A percentile compares a stretch with the other conserved stretches of the same genome.
These are phyloP conservation scores for Beauveria scarabaeidicola DNA, from an alignment of 2,329 filamentous ascomycete species.

Conservation along the genomic window DNA sequence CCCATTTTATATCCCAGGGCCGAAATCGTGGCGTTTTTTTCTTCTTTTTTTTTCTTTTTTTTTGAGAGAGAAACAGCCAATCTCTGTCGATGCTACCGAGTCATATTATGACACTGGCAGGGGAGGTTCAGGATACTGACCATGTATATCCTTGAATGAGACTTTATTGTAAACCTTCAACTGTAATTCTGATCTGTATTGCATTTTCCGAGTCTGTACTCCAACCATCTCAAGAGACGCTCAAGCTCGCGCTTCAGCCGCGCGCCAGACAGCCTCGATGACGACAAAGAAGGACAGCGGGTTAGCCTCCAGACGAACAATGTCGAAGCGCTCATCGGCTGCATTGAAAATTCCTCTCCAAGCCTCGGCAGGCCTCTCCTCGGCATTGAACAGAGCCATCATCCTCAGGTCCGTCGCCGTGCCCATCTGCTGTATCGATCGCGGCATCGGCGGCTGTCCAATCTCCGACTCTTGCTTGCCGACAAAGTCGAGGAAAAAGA, in stretches of 20 bases:
- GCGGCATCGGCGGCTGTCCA: constrained; percentile 20
- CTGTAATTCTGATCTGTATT: no score
- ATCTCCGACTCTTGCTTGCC: constrained; percentile 24
- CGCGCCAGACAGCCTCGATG: constrained; percentile 30
- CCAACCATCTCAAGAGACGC: no score
- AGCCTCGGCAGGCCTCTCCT: constrained; percentile 36
- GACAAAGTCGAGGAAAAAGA: constrained; percentile 31
- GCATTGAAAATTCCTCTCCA: constrained; percentile 36
- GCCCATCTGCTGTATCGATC: constrained; percentile 30
- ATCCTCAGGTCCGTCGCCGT: constrained; percentile 40
- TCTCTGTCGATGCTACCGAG: no score
- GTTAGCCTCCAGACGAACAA: constrained; percentile 28
- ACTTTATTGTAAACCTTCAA: no score
- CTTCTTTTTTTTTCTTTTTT: no score
- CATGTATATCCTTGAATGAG: no score
- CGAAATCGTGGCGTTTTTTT: no score
- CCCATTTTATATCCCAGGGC: no score
- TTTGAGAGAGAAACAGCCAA: no score
- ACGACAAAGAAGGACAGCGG: constrained; percentile 28
- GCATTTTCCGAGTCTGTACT: no score
- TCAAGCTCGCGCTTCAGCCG: constrained; percentile 10
- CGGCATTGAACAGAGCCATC: constrained; percentile 40
- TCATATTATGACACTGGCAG: no score
- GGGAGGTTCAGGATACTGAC: no score
- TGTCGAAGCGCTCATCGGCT: constrained; percentile 38